A percentile compares a stretch with the other conserved stretches of the same genome.
Evolutionary conservation across 352 stramenopile species (phyloP).

Genomic region (Phytophthora europaea): DNA sequence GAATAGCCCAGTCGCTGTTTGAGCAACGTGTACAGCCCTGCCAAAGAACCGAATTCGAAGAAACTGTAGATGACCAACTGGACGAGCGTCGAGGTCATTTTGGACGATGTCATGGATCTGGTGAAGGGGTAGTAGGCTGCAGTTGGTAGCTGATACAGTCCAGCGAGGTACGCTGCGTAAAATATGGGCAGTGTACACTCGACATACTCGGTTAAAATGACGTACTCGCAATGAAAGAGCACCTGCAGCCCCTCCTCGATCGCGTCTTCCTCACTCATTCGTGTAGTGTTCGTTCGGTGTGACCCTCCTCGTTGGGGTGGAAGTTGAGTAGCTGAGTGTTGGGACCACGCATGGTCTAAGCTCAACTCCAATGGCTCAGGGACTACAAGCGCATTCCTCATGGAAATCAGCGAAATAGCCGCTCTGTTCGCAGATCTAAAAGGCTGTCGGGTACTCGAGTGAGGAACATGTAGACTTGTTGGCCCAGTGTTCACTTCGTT

Average conservation of each 20-base stretch:
- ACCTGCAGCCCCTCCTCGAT: conserved; percentile 19
- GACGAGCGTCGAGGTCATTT: conserved; percentile 18
- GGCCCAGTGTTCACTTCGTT: background rate
- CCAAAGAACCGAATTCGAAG: conserved; percentile 26
- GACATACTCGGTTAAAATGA: conserved; percentile 32
- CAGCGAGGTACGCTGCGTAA: conserved; percentile 25
- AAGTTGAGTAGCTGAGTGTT: background rate
- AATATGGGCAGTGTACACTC: conserved; percentile 29
- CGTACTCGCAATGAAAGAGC: conserved; percentile 30
- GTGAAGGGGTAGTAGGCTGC: conserved; percentile 35
- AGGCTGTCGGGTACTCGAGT: background rate
- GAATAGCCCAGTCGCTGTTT: conserved; percentile 33
- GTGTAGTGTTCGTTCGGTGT: background rate
- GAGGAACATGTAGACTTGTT: background rate
- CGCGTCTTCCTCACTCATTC: background rate
- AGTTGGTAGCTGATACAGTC: conserved; percentile 15
- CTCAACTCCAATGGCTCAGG: background rate
- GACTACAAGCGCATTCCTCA: background rate
- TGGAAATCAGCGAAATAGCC: background rate
- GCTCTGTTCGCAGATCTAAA: background rate
- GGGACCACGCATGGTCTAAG: background rate
- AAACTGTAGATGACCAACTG: conserved; percentile 19
- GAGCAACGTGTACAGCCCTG: conserved; percentile 15
- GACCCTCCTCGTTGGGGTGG: background rate
- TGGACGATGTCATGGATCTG: background rate